Conservation (phyloP, 805 yeast species). For the Schwanniomyces pseudopolymorphus region DNA sequence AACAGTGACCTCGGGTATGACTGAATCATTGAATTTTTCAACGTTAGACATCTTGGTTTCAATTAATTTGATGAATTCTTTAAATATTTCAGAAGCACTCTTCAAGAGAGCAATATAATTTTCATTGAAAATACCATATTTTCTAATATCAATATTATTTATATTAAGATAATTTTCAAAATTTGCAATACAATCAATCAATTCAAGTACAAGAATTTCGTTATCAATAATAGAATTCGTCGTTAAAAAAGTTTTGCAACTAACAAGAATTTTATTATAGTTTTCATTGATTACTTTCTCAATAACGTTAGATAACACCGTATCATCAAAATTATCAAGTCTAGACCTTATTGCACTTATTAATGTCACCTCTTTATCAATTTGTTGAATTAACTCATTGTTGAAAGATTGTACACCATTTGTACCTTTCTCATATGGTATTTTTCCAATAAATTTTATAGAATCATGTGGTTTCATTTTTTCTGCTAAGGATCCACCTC, state of each 20-base stretch:
- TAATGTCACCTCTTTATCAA: slow-evolving; percentile 51
- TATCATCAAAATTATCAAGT: slow-evolving; percentile 30
- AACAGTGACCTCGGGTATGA: slow-evolving; percentile 70
- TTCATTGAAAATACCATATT: slow-evolving; percentile 10
- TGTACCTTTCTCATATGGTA: slow-evolving; percentile 60
- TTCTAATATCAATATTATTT: slow-evolving; percentile 8
- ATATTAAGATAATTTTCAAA: slow-evolving; percentile 20
- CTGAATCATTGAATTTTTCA: slow-evolving; percentile 56
- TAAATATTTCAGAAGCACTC: slow-evolving; percentile 42
- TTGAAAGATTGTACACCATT: slow-evolving; percentile 58
- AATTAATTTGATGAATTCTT: slow-evolving; percentile 56
- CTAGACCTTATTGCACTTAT: slow-evolving; percentile 37
- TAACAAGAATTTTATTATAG: slow-evolving; percentile 12
- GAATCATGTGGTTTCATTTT: slow-evolving; percentile 48
- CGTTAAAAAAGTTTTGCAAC: slow-evolving; percentile 13
- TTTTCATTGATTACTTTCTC: slow-evolving; percentile 13
- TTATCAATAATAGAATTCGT: slow-evolving; percentile 15
- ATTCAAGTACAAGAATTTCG: slow-evolving; percentile 32
- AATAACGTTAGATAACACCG: slow-evolving; percentile 37
- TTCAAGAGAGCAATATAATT: slow-evolving; percentile 17
- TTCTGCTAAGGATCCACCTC: slow-evolving; percentile 34
- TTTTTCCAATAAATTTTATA: slow-evolving; percentile 37
- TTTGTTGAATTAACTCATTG: slow-evolving; percentile 48
- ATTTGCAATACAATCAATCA: slow-evolving; percentile 44
- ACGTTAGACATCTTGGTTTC: slow-evolving; percentile 49